These are phyloP conservation scores for Rhinocladiella mackenziei DNA, from an alignment of 2,329 filamentous ascomycete species.

Conservation along the genomic window DNA sequence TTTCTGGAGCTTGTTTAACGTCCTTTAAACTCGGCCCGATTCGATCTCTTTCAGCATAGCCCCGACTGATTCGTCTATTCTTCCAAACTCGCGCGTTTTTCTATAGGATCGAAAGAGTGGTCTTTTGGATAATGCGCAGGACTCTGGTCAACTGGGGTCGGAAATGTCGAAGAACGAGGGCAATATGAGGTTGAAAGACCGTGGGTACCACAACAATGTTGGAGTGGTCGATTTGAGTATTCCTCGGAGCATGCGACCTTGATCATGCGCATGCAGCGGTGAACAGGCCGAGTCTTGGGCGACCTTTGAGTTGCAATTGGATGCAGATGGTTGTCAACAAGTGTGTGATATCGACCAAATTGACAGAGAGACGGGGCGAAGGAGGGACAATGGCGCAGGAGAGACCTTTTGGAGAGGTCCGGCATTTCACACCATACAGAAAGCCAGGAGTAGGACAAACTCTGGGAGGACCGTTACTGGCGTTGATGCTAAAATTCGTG, in stretches of 20 bases:
- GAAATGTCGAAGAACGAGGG: conserved; percentile 9
- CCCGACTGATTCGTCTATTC: too few species aligned
- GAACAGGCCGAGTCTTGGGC: conserved; percentile 14
- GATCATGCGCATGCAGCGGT: conserved; percentile 13
- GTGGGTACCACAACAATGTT: conserved; percentile 8
- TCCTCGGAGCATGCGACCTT: conserved; percentile 16
- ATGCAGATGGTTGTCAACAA: conserved; percentile 11
- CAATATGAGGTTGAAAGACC: conserved; percentile 6
- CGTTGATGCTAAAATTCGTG: conserved; percentile 15
- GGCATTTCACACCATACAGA: conserved; percentile 7
- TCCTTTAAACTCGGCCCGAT: too few species aligned
- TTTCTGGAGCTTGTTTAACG: not conserved
- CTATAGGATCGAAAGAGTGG: too few species aligned
- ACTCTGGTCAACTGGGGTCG: not conserved
- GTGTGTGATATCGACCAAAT: conserved; percentile 17
- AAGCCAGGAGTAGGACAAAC: not conserved
- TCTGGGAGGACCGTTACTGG: conserved; percentile 22
- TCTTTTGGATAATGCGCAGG: not conserved
- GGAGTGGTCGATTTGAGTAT: conserved; percentile 12
- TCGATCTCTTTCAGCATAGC: too few species aligned
- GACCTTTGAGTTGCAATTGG: conserved; percentile 16
- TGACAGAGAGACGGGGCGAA: conserved; percentile 13
- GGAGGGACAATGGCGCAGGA: conserved; percentile 14
- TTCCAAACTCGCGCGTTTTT: too few species aligned
- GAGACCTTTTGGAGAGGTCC: not conserved